These are phyloP conservation scores for Pulicaria dysenterica DNA, from an alignment of 129 eudicot species.

Conservation along the genomic window DNA sequence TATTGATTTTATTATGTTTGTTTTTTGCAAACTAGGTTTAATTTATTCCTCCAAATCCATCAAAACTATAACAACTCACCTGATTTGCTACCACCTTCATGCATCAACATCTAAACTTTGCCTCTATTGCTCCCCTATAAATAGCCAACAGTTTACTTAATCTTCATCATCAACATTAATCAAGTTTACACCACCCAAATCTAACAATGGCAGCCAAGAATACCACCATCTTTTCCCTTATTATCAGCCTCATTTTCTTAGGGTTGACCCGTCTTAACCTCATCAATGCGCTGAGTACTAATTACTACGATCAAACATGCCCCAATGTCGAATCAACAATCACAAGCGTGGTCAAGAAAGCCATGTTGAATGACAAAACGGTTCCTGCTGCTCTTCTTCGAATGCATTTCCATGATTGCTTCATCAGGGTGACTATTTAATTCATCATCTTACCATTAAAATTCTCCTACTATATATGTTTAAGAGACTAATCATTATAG, in stretches of 20 bases:
- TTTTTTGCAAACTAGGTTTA: conserved; percentile 15
- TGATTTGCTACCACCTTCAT: conserved; percentile 38
- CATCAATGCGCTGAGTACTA: conserved; percentile 43
- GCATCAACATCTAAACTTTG: conserved; percentile 24
- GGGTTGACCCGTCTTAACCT: conserved; percentile 12
- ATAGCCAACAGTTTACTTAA: conserved; percentile 21
- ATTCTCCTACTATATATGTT: no score
- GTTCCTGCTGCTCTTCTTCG: conserved; percentile 84
- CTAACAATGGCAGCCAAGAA: conserved; percentile 43
- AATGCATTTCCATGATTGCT: conserved; percentile 90
- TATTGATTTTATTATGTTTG: conserved; percentile 8
- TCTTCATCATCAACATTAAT: conserved; percentile 17
- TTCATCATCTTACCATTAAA: conserved; percentile 21
- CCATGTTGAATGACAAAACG: conserved; percentile 62
- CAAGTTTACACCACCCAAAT: neutral
- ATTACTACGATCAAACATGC: conserved; percentile 70
- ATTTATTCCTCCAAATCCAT: conserved; percentile 1
- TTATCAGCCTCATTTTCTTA: conserved; percentile 20
- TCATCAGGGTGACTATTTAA: conserved; percentile 54
- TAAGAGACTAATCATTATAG: neutral
- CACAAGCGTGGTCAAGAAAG: conserved; percentile 55
- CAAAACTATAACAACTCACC: conserved; percentile 38
- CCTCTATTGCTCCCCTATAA: conserved; percentile 21
- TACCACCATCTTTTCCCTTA: conserved; percentile 26
- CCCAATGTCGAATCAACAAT: conserved; percentile 53